Percentiles rank a stretch among this genome's conserved stretches.
phyloP scores from a whole-genome alignment of 2,329 filamentous ascomycete species.

The Calonectria crousiana region DNA sequence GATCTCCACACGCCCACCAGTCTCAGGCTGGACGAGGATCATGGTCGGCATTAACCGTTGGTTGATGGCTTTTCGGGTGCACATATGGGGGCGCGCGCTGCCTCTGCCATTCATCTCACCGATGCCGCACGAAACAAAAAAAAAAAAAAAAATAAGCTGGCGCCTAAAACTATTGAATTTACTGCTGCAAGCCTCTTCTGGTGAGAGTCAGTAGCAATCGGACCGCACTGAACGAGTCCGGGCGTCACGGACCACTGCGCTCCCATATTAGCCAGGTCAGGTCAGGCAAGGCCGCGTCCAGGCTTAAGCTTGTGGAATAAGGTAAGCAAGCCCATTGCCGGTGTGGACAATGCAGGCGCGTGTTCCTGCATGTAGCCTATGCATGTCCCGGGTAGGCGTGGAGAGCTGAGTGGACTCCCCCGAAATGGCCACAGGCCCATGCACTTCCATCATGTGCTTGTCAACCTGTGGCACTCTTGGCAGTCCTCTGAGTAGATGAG shows the following conservation, averaged over 20 bases:
- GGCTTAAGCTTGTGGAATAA: constrained; percentile 1
- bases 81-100: neutral
- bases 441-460: neutral
- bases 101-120: neutral
- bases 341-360: neutral
- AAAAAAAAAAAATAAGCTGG: neutral
- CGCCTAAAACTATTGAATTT: neutral
- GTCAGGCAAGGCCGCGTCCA: neutral
- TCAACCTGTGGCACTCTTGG: constrained; percentile 1
- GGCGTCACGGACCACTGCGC: neutral
- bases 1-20: constrained; percentile 1
- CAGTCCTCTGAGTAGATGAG: neutral
- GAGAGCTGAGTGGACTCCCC: neutral
- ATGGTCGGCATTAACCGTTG: neutral
- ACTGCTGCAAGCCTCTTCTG: neutral
- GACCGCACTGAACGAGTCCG: neutral
- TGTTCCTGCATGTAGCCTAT: constrained; percentile 13
- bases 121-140: neutral
- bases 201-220: neutral
- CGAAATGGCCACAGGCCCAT: constrained; percentile 1
- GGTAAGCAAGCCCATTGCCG: neutral
- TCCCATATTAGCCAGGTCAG: neutral
- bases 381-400: constrained; percentile 4
- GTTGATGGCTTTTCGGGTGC: neutral
- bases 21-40: constrained; percentile 2